Evolutionary conservation across 202 grass and related monocot genomes (phyloP).

Genomic region (Digitaria exilis): DNA sequence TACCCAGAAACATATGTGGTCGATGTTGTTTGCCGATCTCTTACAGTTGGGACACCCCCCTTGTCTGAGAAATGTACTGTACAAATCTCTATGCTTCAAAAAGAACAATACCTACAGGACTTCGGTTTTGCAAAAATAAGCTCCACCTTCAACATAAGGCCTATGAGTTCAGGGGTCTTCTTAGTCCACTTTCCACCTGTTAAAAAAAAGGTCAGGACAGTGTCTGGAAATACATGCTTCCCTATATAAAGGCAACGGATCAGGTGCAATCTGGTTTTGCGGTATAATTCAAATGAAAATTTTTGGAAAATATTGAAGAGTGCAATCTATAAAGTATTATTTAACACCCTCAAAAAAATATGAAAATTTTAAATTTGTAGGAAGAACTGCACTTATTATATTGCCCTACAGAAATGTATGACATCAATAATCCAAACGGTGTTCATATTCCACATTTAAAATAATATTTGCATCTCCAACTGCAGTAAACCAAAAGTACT

Average conservation of each 20-base stretch:
- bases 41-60: not conserved
- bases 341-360: not conserved
- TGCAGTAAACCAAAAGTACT: not conserved
- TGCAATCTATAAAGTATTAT: not conserved
- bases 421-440: not conserved
- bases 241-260: not conserved
- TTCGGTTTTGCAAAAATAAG: slow-evolving; percentile 21
- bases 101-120: not conserved
- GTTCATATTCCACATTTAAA: not conserved
- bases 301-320: not conserved
- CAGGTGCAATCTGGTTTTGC: not conserved
- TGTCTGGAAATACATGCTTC: slow-evolving; percentile 7
- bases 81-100: slow-evolving; percentile 47
- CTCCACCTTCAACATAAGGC: slow-evolving; percentile 14
- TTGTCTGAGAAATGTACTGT: slow-evolving; percentile 22
- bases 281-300: not conserved
- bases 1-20: not conserved
- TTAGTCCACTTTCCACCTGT: slow-evolving; percentile 59
- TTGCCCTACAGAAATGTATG: not conserved
- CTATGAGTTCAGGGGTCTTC: slow-evolving; percentile 54
- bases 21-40: not conserved
- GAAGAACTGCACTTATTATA: not conserved
- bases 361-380: not conserved
- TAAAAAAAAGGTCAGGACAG: slow-evolving; percentile 13
- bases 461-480: not conserved